Conservation (phyloP, 441 rosid species). For the Syzygium syzygioides region DNA sequence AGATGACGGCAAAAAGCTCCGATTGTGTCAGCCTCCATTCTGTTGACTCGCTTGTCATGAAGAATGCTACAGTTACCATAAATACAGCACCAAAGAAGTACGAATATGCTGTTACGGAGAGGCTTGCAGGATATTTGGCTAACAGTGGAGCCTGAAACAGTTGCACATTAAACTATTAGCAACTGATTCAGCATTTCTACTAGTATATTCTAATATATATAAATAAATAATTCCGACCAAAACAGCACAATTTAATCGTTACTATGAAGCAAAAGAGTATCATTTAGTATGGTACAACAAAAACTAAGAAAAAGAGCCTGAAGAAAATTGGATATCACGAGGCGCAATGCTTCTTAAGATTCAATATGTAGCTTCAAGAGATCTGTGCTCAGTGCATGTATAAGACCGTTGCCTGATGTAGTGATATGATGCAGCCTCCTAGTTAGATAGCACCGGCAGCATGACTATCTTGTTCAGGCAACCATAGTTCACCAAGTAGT, state of each 20-base stretch:
- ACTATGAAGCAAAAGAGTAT: background rate
- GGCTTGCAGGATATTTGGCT: constrained; percentile 78
- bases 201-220: background rate
- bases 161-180: background rate
- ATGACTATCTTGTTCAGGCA: background rate
- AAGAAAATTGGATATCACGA: background rate
- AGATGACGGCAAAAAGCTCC: constrained; percentile 75
- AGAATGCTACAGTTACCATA: constrained; percentile 68
- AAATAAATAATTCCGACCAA: background rate
- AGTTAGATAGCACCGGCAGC: background rate
- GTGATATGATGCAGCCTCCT: background rate
- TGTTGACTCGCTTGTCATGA: constrained; percentile 58
- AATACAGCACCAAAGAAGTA: constrained; percentile 75
- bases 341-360: background rate
- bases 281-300: background rate
- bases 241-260: background rate
- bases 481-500: background rate
- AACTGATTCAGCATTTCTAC: background rate
- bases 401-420: background rate
- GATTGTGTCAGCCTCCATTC: constrained; percentile 82
- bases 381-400: background rate
- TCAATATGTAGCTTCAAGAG: background rate
- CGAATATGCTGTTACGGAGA: constrained; percentile 81
- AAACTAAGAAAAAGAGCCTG: background rate
- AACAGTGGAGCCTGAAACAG: constrained; percentile 68